Conservation (phyloP, 257 asterid species). For the Vinca minor region DNA sequence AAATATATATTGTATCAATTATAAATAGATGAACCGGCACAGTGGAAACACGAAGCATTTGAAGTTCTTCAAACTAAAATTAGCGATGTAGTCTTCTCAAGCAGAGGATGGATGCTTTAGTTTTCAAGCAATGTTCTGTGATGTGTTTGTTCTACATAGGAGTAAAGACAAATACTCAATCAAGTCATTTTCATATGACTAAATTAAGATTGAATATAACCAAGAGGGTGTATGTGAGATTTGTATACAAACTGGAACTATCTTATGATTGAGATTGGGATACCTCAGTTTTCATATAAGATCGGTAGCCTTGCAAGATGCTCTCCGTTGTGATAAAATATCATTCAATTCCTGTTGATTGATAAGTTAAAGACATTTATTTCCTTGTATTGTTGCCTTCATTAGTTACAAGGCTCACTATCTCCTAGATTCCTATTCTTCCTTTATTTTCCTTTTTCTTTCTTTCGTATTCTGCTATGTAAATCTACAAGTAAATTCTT, state of each 20-base stretch:
- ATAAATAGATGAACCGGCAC: background rate
- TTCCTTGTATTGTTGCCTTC: too few relatives aligned
- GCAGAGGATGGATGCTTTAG: background rate
- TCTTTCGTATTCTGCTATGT: too few relatives aligned
- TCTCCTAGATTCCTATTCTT: too few relatives aligned
- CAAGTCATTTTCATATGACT: too few relatives aligned
- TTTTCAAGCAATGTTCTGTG: background rate
- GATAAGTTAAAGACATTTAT: background rate
- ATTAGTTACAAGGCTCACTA: too few relatives aligned
- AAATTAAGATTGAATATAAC: background rate
- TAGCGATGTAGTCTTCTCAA: background rate
- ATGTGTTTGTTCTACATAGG: background rate
- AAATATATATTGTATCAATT: background rate
- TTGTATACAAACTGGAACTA: background rate
- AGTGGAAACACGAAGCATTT: background rate
- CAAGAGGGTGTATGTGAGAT: background rate
- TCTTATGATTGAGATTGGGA: background rate
- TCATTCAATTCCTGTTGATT: background rate
- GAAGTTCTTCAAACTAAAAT: background rate
- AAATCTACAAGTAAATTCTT: too few relatives aligned
- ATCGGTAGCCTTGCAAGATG: background rate
- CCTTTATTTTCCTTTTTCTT: too few relatives aligned
- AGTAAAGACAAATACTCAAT: background rate
- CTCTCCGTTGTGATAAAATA: background rate
- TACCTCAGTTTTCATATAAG: too few relatives aligned